Base-by-base conservation (phyloP, 2,329 filamentous ascomycete species). In the Diaporthe velutina region DNA sequence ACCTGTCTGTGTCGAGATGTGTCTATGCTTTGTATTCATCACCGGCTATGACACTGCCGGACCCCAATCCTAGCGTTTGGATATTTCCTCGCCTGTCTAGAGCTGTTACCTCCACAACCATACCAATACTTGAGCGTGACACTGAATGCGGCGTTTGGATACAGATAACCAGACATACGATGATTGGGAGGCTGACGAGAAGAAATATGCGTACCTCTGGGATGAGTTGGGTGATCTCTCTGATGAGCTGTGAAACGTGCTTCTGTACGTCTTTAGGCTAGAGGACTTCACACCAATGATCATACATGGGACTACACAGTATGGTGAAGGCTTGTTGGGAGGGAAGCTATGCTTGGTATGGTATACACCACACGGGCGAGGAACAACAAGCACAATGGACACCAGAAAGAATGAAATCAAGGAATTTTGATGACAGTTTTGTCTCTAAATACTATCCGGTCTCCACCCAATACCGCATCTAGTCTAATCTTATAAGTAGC, bases 401-500 rank as follows among this genome's bases (percentile, higher is more conserved):
- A 28, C 10, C 13, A 54, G 45, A 12, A 52, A 38, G 33, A 17
- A 40, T 40, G 3, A 48, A 48, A n/a, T 7, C 10, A 4, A 5
- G 9, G 15, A 8, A 1, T 40, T 40, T 68, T 38, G n/a, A n/a
- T 19, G 30, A 68, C 33, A 54, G 48, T 15, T 28, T 68, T 50
- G 48, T 68, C 30, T 67, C 50, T 64, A 33, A 15, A n/a, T 25
- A 25, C 12, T 45, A 45, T 28, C 25, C 19, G 22, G 9, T 33
- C 40, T 28, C 25, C 48, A 33, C 48, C 25, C 30, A n/a, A 52
- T 45, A 42, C 45, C 70, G 35, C 57, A 40, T 72, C 70, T 72
- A 64, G 70, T 72, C 57, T 72, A 72, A 40, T 61, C 50, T 42
- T 64, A 58, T 33, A 42, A 64, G n/a, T 64, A 64, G 58, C 28